Percentiles rank a stretch among this genome's conserved stretches.
Evolutionary conservation across 2,329 filamentous ascomycete species (phyloP).

Genomic region (Sphaerulina populicola): DNA sequence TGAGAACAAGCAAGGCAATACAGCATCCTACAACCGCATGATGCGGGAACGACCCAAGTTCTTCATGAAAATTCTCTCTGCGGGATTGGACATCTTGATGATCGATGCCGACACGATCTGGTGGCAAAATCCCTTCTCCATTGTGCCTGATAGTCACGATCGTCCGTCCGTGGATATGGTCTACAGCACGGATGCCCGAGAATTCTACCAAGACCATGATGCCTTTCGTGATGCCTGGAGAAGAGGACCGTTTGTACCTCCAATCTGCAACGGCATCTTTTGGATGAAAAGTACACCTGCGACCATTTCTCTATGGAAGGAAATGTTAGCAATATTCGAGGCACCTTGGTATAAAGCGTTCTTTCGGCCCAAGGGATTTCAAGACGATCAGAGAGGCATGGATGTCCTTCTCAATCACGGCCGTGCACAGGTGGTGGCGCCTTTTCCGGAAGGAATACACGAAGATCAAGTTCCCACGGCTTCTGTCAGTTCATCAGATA

Average conservation of each 20-base stretch:
- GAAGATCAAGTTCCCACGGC: not conserved
- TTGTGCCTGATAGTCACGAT: not conserved
- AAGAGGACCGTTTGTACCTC: constrained; percentile 13
- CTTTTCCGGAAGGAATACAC: constrained; percentile 10
- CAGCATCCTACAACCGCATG: constrained; percentile 16
- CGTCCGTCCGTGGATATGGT: constrained; percentile 9
- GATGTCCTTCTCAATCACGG: constrained; percentile 16
- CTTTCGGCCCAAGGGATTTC: constrained; percentile 3
- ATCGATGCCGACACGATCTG: constrained; percentile 20
- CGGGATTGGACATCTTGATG: constrained; percentile 19
- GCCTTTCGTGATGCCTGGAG: constrained; percentile 14
- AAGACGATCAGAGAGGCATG: constrained; percentile 16
- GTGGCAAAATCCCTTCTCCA: constrained; percentile 14
- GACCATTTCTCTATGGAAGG: constrained; percentile 12
- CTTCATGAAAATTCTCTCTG: constrained; percentile 15
- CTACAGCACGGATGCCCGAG: constrained; percentile 18
- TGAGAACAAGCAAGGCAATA: constrained; percentile 16
- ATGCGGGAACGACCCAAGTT: constrained; percentile 18
- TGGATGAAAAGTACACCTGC: constrained; percentile 13
- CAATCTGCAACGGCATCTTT: constrained; percentile 19
- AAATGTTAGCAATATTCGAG: constrained; percentile 10
- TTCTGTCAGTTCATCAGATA: not conserved
- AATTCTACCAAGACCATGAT: constrained; percentile 16
- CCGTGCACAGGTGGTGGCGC: constrained; percentile 6
- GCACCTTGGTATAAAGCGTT: not conserved